Evolutionary conservation across 768 basidiomycete genomes (phyloP), one percentile per base, ranked within the genome.

Genomic region (Boletellus ananiceps): DNA sequence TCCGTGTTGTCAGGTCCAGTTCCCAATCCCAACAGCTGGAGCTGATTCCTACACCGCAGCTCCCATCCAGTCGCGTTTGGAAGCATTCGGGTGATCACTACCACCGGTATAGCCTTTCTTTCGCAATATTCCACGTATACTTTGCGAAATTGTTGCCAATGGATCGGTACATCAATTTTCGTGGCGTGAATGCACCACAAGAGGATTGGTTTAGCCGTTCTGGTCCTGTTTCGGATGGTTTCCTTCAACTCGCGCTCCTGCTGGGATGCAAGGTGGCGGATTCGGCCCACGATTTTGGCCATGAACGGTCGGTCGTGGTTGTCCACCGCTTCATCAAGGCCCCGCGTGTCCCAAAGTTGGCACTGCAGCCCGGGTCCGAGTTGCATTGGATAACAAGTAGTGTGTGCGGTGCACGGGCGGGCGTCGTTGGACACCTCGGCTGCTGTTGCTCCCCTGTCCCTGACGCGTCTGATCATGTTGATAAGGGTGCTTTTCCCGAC

Each of bases 121-220:
- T 44, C 54, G 46, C 60, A 63, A 23, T 60, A 63, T 1, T 59
- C 60, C 51, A 54, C 43, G 15, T 63, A 65, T 16, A 63, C 57
- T 48, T 44, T 64, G 29, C 35, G 51, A 35, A 63, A 62, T 18
- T 46, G 52, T 6, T 55, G 32, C 60, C 63, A 63, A 2, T 57
- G 63, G 6, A 19, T 15, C 2, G 27, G 9, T 3, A 53, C 45
- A 1, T 41, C 52, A 27, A 65, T 23, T 23, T 63, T 62, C 25
- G 51, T 13, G 46, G 63, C 62, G 16, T 55, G 35, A 15, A 65
- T 57, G 41, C 62, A 63, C 62, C 62, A 63, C 14, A 65, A n/a
- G 7, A 63, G 47, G 15, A 62, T 52, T 18, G 60, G 58, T 33
- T 8, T 44, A 5, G 48, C 31, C 12, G 8, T 13, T n/a, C 5